Evolutionary conservation across 345 rosid species (phyloP), one percentile per base, ranked within the genome.

Genomic region (Lumnitzera littorea): DNA sequence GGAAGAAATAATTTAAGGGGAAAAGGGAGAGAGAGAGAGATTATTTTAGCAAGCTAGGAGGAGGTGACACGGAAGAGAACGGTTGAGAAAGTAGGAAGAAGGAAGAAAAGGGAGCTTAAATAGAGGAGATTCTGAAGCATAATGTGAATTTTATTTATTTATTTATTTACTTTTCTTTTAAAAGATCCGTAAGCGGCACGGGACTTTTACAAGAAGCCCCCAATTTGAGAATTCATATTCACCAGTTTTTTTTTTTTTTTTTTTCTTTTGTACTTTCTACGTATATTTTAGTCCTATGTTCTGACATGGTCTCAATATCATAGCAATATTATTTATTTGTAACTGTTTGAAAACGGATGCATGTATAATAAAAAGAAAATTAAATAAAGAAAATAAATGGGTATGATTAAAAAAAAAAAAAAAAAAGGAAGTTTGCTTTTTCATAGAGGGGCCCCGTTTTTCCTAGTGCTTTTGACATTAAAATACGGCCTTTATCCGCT

Each of bases 131-230:
- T 36, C 9, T 36, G 5, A 9, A 4, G 43, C 43, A 36, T 36
- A 36, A 4, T 36, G 1, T 36, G 7, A 36, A 36, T 4, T 36
- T 36, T 9, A 36, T 36, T 36, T 5, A 0, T 66, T 71, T 53
- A 0, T 2, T 60, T 57, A 62, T 58, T 43, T 51, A 55, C 43
- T 50, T 9, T 13, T 17, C n/a, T 54, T 24, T 51, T 58, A 20
- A 1, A 43, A 47, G 86, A 75, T 86, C 79, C 98, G 98, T 89
- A 67, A 76, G 69, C 75, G 50, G 70, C 84, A 89, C 82, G 95
- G 76, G 80, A 85, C 67, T 68, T 76, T 56, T 52, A 63, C 62
- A 63, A 63, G 75, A 87, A 84, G 81, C 73, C 76, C 58, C 76
- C 58, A 9, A 9, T 9, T 36, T 36, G 56, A n/a, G 56, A 53